A percentile compares a stretch with the other conserved stretches of the same genome.
Conservation (phyloP, 2,329 filamentous ascomycete species). For the Torrubiellomyces zombiae region DNA sequence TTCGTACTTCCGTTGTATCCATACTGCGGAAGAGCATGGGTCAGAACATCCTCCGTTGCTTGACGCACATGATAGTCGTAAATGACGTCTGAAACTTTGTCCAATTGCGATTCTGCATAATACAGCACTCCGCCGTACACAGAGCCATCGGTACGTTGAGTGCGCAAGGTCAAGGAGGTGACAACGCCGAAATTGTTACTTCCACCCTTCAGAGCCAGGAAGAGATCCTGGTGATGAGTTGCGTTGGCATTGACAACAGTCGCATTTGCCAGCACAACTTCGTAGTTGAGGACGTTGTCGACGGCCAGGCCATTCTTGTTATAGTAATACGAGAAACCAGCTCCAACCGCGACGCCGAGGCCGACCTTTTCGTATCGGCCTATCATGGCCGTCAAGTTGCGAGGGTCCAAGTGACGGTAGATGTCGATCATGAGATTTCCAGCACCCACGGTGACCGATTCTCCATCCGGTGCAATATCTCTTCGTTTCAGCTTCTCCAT, state of each 20-base stretch:
- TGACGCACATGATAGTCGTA: too few relatives aligned
- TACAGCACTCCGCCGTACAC: too few relatives aligned
- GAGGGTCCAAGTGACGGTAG: constrained; percentile 19
- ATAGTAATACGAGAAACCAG: constrained; percentile 24
- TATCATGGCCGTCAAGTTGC: constrained; percentile 19
- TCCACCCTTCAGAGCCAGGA: constrained; percentile 27
- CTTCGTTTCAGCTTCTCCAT: constrained; percentile 19
- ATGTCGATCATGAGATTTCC: constrained; percentile 26
- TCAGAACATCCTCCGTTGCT: too few relatives aligned
- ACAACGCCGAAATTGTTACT: constrained; percentile 28
- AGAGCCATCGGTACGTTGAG: too few relatives aligned
- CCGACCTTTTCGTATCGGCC: constrained; percentile 21
- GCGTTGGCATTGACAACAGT: constrained; percentile 21
- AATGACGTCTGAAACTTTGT: too few relatives aligned
- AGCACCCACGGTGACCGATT: constrained; percentile 20
- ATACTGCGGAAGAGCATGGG: too few relatives aligned
- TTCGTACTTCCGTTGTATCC: too few relatives aligned
- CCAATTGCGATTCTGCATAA: too few relatives aligned
- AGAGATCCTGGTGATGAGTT: constrained; percentile 21
- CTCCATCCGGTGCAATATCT: constrained; percentile 13
- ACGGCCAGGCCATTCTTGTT: constrained; percentile 10
- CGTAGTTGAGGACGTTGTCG: constrained; percentile 14
- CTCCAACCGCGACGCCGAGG: constrained; percentile 19
- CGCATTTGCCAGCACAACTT: constrained; percentile 27
- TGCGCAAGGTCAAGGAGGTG: constrained; percentile 5